These are phyloP conservation scores for Leptodontidium sp. DNA, from an alignment of 2,329 filamentous ascomycete species.

Conservation along the genomic window DNA sequence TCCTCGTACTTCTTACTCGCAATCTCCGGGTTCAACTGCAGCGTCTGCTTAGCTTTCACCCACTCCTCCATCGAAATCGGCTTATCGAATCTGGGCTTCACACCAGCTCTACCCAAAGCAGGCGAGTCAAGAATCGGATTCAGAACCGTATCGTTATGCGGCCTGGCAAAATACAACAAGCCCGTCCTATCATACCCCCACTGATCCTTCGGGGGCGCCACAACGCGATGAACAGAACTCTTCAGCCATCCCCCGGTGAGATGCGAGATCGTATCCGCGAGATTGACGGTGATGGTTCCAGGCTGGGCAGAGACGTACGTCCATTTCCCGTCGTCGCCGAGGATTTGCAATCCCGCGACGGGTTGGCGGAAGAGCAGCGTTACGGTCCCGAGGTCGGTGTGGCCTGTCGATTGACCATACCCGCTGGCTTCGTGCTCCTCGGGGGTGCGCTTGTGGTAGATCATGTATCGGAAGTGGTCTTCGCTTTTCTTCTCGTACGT, in stretches of 20 bases:
- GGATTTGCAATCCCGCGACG: slow-evolving; percentile 64
- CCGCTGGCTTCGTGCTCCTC: slow-evolving; percentile 57
- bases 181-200: slow-evolving; percentile 53
- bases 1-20: slow-evolving; percentile 49
- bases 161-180: slow-evolving; percentile 55
- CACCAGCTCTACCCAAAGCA: slow-evolving; percentile 43
- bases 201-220: slow-evolving; percentile 48
- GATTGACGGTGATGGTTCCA: slow-evolving; percentile 60
- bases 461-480: slow-evolving; percentile 70
- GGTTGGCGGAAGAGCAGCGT: slow-evolving; percentile 67
- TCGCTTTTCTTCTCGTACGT: slow-evolving; percentile 65
- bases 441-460: slow-evolving; percentile 58
- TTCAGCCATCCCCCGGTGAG: slow-evolving; percentile 58
- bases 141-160: slow-evolving; percentile 40
- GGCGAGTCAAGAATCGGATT: slow-evolving; percentile 46
- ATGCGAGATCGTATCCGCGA: slow-evolving; percentile 57
- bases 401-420: slow-evolving; percentile 56
- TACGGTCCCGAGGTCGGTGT: slow-evolving; percentile 64
- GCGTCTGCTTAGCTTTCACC: slow-evolving; percentile 51
- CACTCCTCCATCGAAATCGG: slow-evolving; percentile 55
- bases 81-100: slow-evolving; percentile 48
- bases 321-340: slow-evolving; percentile 57
- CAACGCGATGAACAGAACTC: slow-evolving; percentile 52
- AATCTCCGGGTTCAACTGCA: slow-evolving; percentile 47
- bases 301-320: slow-evolving; percentile 59